Evolutionary conservation across 2,329 filamentous ascomycete genomes (phyloP), one percentile per base, ranked within the genome.

Genomic region (Trichoderma koningiopsis): DNA sequence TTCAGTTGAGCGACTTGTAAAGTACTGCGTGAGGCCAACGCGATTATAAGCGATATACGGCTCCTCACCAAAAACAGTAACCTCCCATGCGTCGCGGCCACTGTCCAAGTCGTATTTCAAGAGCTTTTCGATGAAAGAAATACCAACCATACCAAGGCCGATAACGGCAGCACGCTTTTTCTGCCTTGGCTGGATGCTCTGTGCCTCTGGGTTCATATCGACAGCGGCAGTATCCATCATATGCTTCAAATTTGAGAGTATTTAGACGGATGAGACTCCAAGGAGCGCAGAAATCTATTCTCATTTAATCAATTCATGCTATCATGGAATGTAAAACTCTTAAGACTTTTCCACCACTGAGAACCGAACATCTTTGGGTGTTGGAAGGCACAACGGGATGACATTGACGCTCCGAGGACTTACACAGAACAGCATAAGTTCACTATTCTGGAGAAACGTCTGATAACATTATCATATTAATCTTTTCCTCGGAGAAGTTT

Each of bases 101-200:
- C 88, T 81, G 75, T 91, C 89, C 1, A 89, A 87, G 77, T 97
- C 94, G 64, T 94, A 88, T 75, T 97, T 97, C 76, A 97, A 85
- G 11, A 97, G 80, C 80, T 97, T 97, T 80, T 97, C 94, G 75
- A 96, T 93, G 78, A 96, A 95, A 53, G 92, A 90, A 73, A 96
- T 91, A 49, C 91, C 93, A 56, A 97, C 94, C 94, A 97, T 97
- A 2, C 94, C 94, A 80, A 97, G 81, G 11, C 94, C 94, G 49
- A 97, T 92, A 47, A 97, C 89, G 2, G 96, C 93, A 43, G 96
- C 81, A 22, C 49, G 61, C 19, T 56, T 64, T 35, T 40, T 64
- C 2, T 24, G 24, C 24, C 33, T 37, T 40, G 33, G 24, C 11
- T 19, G 33, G 22, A 40, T n/a, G 10, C 7, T 1, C 2, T 43